phyloP scores from a whole-genome alignment of 1,284 basidiomycete genomes.

The Abortiporus biennis region DNA sequence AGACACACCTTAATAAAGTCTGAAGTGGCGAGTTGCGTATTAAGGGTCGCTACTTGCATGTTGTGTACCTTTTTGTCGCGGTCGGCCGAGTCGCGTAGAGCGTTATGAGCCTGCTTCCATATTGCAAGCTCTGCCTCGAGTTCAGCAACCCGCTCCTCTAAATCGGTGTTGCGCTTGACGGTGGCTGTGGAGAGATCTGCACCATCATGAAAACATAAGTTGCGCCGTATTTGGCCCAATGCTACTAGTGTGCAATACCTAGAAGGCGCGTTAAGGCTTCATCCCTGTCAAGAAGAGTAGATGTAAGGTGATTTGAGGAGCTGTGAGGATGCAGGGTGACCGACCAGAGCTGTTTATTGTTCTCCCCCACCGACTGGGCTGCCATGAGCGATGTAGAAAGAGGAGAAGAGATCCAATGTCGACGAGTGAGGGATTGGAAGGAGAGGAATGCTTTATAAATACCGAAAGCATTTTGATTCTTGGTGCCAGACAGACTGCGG shows the following conservation, averaged over 20 bases:
- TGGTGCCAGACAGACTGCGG: constrained; percentile 28
- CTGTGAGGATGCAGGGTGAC: constrained; percentile 17
- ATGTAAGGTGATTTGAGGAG: constrained; percentile 5
- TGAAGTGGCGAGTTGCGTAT: constrained; percentile 50
- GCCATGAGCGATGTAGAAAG: constrained; percentile 39
- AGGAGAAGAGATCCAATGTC: constrained; percentile 7
- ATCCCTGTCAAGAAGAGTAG: constrained; percentile 39
- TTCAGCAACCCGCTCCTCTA: constrained; percentile 56
- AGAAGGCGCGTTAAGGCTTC: constrained; percentile 54
- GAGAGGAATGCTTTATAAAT: constrained; percentile 35
- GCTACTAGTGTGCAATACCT: constrained; percentile 30
- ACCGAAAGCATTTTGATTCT: constrained; percentile 30
- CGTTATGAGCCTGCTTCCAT: constrained; percentile 64
- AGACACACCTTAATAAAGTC: constrained; percentile 54
- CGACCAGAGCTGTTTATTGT: constrained; percentile 57
- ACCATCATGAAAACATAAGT: too few relatives aligned
- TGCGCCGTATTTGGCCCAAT: constrained; percentile 4
- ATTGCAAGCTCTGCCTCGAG: constrained; percentile 62
- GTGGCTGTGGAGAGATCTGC: constrained; percentile 59
- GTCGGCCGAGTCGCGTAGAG: constrained; percentile 50
- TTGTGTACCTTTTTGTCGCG: constrained; percentile 57
- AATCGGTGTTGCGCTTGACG: constrained; percentile 53
- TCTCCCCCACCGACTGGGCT: constrained; percentile 46
- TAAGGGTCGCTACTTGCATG: constrained; percentile 53
- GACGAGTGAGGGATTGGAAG: constrained; percentile 27